Evolutionary conservation across 345 rosid genomes (phyloP).

Genomic region (Brassica cretica): DNA sequence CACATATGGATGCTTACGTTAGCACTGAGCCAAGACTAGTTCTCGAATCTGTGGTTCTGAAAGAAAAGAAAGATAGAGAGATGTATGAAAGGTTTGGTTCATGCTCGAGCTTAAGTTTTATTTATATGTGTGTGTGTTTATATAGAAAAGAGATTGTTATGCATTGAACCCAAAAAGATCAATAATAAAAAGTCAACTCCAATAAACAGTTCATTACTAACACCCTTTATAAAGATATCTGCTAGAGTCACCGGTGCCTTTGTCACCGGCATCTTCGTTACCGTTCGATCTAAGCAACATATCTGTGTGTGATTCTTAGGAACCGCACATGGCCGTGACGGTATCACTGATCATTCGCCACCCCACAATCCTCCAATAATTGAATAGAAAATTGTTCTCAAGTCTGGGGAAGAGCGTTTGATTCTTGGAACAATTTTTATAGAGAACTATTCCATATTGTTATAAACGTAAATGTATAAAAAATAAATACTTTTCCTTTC

Average conservation of each 20-base stretch:
- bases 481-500: background rate
- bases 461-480: background rate
- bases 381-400: conserved; percentile 11
- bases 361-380: conserved; percentile 39
- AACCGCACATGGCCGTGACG: conserved; percentile 28
- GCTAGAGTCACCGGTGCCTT: conserved; percentile 17
- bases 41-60: conserved; percentile 1
- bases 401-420: conserved; percentile 36
- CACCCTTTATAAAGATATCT: conserved; percentile 28
- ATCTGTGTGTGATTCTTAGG: background rate
- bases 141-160: conserved; percentile 22
- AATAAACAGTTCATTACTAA: conserved; percentile 39
- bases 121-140: conserved; percentile 31
- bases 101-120: conserved; percentile 23
- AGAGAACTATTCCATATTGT: background rate
- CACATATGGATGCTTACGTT: conserved; percentile 20
- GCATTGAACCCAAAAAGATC: conserved; percentile 32
- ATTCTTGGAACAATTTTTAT: conserved; percentile 15
- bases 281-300: conserved; percentile 29
- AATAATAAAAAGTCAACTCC: conserved; percentile 35
- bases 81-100: conserved; percentile 26
- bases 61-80: background rate
- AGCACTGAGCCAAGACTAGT: conserved; percentile 20
- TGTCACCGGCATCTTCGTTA: conserved; percentile 28
- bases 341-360: conserved; percentile 31